Evolutionary conservation across 2,329 filamentous ascomycete genomes (phyloP).

Genomic region (Lachnellula arida): DNA sequence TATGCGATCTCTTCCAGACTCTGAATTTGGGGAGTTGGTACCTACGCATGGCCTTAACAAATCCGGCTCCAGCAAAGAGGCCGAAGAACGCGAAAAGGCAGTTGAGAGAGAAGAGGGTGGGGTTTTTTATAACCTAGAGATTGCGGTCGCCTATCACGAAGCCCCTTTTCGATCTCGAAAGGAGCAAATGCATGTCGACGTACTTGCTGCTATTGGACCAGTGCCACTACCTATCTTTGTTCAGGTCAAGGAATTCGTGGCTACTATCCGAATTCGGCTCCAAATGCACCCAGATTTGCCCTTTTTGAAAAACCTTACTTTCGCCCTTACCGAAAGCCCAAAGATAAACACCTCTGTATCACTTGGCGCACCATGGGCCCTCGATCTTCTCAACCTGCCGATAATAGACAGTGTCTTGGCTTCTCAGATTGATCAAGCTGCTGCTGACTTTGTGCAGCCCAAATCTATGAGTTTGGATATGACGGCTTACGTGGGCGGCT

Average conservation of each 20-base stretch:
- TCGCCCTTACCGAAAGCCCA: conserved; percentile 18
- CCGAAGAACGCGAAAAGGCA: conserved; percentile 13
- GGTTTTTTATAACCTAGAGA: conserved; percentile 20
- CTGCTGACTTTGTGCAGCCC: conserved; percentile 17
- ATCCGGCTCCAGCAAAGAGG: conserved; percentile 7
- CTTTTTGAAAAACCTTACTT: conserved; percentile 19
- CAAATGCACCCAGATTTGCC: conserved; percentile 21
- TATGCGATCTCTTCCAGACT: conserved; percentile 20
- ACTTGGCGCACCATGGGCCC: conserved; percentile 17
- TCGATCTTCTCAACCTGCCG: conserved; percentile 18
- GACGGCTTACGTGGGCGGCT: conserved; percentile 18
- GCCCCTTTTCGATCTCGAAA: conserved; percentile 16
- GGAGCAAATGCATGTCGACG: conserved; percentile 19
- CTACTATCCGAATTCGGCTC: conserved; percentile 15
- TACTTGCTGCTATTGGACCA: conserved; percentile 17
- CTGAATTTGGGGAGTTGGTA: conserved; percentile 19
- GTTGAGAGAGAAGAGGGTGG: conserved; percentile 15
- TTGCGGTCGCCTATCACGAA: conserved; percentile 19
- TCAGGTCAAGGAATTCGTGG: conserved; percentile 20
- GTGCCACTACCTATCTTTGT: conserved; percentile 16
- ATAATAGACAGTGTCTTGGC: conserved; percentile 15
- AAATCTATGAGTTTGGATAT: conserved; percentile 21
- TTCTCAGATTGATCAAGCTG: conserved; percentile 16
- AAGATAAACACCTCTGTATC: conserved; percentile 17
- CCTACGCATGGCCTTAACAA: conserved; percentile 15